phyloP scores from a whole-genome alignment of 352 stramenopile genomes.

The Globisporangium viniferum region DNA sequence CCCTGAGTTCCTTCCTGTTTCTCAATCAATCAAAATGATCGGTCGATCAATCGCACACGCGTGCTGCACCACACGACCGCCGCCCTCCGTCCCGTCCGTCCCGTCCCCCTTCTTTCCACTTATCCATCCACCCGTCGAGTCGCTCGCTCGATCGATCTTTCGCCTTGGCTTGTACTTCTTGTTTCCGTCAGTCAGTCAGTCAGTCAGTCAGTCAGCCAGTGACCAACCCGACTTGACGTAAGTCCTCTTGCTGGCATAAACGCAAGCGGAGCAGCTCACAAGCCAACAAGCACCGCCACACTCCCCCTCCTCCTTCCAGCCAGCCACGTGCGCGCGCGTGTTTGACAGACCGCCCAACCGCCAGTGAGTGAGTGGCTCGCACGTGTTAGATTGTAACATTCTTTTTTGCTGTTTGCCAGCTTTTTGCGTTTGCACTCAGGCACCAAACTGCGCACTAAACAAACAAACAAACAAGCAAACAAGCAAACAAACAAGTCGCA shows the following conservation, averaged over 20 bases:
- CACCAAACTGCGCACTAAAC: background rate
- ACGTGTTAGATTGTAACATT: background rate
- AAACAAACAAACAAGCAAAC: background rate
- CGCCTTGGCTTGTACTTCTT: background rate
- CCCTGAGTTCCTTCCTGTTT: background rate
- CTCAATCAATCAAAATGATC: background rate
- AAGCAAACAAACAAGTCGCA: background rate
- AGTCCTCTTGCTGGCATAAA: background rate
- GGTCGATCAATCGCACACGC: no score
- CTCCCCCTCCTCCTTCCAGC: no score
- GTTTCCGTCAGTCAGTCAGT: no score
- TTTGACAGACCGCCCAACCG: background rate
- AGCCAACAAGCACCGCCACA: background rate
- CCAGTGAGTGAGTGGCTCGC: background rate
- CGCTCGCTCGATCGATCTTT: background rate
- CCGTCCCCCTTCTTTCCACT: background rate
- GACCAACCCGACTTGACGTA: background rate
- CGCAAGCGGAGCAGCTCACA: background rate
- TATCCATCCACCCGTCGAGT: background rate
- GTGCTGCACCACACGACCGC: background rate
- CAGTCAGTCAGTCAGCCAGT: background rate
- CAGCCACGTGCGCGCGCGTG: background rate
- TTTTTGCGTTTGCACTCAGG: background rate
- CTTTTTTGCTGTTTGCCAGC: background rate
- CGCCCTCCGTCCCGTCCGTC: background rate